A percentile compares a stretch with the other conserved stretches of the same genome.
phyloP scores from a whole-genome alignment of 225 moss, liverwort and hornwort genomes.

The Climacium dendroides region DNA sequence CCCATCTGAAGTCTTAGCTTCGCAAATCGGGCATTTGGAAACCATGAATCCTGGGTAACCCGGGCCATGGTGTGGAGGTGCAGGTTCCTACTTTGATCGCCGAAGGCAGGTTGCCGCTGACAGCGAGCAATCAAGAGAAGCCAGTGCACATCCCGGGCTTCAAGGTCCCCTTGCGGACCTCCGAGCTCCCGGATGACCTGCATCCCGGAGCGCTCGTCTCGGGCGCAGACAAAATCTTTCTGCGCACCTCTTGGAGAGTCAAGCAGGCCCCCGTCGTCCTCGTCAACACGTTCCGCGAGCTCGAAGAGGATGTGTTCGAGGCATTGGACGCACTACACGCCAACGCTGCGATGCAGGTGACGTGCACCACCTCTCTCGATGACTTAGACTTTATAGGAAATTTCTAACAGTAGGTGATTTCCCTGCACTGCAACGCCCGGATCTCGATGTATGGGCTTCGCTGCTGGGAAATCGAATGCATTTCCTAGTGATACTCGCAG shows the following conservation, averaged over 20 bases:
- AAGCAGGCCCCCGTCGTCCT: slow-evolving; percentile 15
- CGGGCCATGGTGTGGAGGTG: no score
- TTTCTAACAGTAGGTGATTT: neutral
- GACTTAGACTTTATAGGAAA: neutral
- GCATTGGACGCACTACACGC: neutral
- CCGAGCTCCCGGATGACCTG: slow-evolving; percentile 9
- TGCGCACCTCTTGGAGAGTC: neutral
- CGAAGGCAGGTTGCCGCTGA: slow-evolving; percentile 16
- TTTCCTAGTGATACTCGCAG: neutral
- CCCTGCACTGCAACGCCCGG: no score
- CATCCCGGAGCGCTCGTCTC: neutral
- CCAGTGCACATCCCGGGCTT: slow-evolving; percentile 8
- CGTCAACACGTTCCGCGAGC: slow-evolving; percentile 19
- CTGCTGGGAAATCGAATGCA: neutral
- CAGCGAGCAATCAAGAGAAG: neutral
- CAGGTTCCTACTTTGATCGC: slow-evolving; percentile 17
- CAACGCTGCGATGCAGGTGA: neutral
- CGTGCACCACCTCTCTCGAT: neutral
- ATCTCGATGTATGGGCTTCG: neutral
- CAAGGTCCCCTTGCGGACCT: neutral
- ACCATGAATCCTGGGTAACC: neutral
- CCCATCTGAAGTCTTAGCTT: no score
- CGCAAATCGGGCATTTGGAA: no score
- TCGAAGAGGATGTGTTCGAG: slow-evolving; percentile 6
- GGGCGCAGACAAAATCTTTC: neutral